These are phyloP conservation scores for Quercus agrifolia DNA, from an alignment of 306 rosid species.

Conservation along the genomic window DNA sequence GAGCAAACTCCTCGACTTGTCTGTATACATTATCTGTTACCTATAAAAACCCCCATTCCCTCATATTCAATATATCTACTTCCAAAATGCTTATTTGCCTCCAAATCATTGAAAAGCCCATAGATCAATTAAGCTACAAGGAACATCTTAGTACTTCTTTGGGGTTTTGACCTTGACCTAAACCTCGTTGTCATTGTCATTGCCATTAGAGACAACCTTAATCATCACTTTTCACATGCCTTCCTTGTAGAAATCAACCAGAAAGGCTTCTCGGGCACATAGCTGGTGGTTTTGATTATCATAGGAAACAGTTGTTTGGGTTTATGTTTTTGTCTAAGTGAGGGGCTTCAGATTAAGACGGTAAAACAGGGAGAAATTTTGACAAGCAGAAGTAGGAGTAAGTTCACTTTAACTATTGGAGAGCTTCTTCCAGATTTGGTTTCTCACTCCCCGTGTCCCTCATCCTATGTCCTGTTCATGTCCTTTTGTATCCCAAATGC, in stretches of 20 bases:
- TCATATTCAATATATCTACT: background rate
- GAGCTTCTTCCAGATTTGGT: background rate
- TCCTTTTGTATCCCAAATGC: too few species aligned
- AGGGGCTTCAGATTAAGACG: background rate
- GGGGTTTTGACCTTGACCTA: too few species aligned
- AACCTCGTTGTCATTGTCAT: too few species aligned
- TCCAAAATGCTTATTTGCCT: too few species aligned
- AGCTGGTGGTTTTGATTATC: background rate
- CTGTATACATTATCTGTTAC: background rate
- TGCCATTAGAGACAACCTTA: background rate
- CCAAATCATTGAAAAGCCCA: too few species aligned
- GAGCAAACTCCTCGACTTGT: background rate
- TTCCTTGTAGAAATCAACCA: background rate
- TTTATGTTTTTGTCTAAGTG: background rate
- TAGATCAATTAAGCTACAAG: too few species aligned
- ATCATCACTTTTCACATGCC: background rate
- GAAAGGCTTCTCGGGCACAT: background rate
- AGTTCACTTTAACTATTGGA: background rate
- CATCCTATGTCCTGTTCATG: too few species aligned
- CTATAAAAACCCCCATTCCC: background rate
- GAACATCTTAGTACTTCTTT: too few species aligned
- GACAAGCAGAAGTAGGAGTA: background rate
- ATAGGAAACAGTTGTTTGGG: background rate
- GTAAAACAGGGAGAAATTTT: background rate
- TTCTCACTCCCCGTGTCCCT: background rate